Conservation (phyloP, 257 asterid species). For the Plectranthus barbatus region DNA sequence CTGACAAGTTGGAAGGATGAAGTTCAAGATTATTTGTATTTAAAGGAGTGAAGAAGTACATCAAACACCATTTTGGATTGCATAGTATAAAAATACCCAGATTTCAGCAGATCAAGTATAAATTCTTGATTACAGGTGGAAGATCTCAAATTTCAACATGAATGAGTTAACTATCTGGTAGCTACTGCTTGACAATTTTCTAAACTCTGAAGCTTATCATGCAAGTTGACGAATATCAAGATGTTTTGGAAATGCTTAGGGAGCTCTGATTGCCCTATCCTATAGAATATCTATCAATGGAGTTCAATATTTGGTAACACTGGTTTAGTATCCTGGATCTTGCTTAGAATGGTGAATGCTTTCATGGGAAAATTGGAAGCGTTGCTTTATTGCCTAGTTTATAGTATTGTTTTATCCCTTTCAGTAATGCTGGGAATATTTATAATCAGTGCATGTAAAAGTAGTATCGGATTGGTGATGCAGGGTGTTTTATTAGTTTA, state of each 20-base stretch:
- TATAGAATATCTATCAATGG: too few relatives aligned
- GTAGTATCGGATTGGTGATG: neutral
- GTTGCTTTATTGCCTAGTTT: neutral
- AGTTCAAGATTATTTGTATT: neutral
- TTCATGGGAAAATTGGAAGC: neutral
- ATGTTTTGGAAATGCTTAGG: neutral
- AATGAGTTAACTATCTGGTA: neutral
- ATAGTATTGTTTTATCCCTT: neutral
- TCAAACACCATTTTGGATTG: neutral
- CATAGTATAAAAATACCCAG: neutral
- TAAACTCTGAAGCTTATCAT: neutral
- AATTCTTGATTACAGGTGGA: neutral
- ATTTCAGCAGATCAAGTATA: neutral
- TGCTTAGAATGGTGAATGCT: too few relatives aligned
- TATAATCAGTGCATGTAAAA: neutral
- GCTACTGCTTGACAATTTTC: neutral
- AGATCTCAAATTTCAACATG: neutral
- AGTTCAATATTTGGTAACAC: too few relatives aligned
- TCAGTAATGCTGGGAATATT: neutral
- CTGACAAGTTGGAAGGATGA: neutral
- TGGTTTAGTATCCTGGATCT: too few relatives aligned
- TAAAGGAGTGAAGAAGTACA: neutral
- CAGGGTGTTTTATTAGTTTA: too few relatives aligned
- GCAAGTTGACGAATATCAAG: neutral
- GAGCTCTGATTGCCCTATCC: neutral